Conservation (phyloP, 164 flowering plant species). For the Cinnamomum micranthum region DNA sequence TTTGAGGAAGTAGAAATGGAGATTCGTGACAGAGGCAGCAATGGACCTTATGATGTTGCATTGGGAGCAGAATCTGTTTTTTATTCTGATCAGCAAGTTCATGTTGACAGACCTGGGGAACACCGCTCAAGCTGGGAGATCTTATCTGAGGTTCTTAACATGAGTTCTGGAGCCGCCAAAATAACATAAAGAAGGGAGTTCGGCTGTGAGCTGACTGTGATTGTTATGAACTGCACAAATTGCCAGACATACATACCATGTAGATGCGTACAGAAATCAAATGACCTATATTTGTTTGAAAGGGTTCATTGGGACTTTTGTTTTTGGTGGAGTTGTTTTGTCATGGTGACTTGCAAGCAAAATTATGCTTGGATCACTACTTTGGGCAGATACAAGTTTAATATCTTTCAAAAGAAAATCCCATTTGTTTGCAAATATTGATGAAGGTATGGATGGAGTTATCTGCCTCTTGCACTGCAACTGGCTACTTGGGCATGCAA, state of each 20-base stretch:
- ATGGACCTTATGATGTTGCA: conserved; percentile 46
- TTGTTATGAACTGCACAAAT: background rate
- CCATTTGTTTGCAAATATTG: conserved; percentile 1
- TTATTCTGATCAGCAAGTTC: conserved; percentile 46
- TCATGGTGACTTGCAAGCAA: background rate
- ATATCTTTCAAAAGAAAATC: conserved; percentile 1
- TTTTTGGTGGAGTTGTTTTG: background rate
- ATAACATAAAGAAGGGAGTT: conserved; percentile 19
- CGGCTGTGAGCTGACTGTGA: background rate
- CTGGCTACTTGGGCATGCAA: conserved; percentile 4
- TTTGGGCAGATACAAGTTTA: background rate
- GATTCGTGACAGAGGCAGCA: conserved; percentile 63
- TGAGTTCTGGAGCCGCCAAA: conserved; percentile 33
- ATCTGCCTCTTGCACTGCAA: background rate
- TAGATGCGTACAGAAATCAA: background rate
- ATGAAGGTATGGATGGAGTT: background rate
- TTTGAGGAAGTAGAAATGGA: conserved; percentile 68
- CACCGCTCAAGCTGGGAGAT: conserved; percentile 75
- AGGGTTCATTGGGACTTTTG: conserved; percentile 2
- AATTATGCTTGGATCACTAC: background rate
- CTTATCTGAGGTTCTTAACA: conserved; percentile 39
- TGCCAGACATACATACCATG: background rate
- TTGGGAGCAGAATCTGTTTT: conserved; percentile 51
- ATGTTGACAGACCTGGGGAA: conserved; percentile 38
- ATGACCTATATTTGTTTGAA: background rate